These are phyloP conservation scores for Stemphylium beticola DNA, from an alignment of 2,329 filamentous ascomycete species.

Conservation along the genomic window DNA sequence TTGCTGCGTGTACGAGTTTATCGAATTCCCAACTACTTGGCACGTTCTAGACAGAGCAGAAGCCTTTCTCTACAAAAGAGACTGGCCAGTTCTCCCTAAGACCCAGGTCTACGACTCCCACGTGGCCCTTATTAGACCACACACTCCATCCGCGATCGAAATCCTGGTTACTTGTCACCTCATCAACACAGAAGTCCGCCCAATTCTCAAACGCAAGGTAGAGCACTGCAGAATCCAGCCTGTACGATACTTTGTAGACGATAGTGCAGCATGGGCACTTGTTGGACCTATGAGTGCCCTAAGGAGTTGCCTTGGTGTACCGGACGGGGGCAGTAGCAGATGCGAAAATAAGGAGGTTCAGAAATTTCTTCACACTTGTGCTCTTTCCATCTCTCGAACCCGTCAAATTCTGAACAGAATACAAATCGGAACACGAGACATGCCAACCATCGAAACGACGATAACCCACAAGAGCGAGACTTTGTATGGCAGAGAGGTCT, in stretches of 20 bases:
- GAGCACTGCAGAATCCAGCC: slow-evolving; percentile 12
- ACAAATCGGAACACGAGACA: slow-evolving; percentile 2
- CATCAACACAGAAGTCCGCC: slow-evolving; percentile 14
- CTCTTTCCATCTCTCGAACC: background rate
- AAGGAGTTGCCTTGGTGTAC: slow-evolving; percentile 10
- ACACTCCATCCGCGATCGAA: background rate
- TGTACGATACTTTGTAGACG: slow-evolving; percentile 20
- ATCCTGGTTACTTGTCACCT: slow-evolving; percentile 16
- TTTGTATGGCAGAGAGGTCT: background rate
- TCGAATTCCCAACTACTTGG: slow-evolving; percentile 11
- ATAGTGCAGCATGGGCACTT: slow-evolving; percentile 17
- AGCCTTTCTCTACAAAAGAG: background rate
- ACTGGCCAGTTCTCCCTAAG: slow-evolving; percentile 12
- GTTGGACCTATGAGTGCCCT: background rate
- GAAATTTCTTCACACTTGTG: background rate
- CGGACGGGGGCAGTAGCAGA: background rate
- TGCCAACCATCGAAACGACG: background rate
- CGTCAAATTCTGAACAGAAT: background rate
- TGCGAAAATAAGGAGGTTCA: background rate
- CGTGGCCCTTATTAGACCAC: slow-evolving; percentile 6
- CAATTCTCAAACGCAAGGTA: slow-evolving; percentile 13
- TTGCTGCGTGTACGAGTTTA: slow-evolving; percentile 13
- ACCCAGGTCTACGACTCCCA: slow-evolving; percentile 11
- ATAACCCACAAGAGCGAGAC: background rate
- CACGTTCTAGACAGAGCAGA: slow-evolving; percentile 13